Evolutionary conservation across 2,329 filamentous ascomycete species (phyloP), one percentile per base, ranked within the genome.

Genomic region (Aspergillus sp.): DNA sequence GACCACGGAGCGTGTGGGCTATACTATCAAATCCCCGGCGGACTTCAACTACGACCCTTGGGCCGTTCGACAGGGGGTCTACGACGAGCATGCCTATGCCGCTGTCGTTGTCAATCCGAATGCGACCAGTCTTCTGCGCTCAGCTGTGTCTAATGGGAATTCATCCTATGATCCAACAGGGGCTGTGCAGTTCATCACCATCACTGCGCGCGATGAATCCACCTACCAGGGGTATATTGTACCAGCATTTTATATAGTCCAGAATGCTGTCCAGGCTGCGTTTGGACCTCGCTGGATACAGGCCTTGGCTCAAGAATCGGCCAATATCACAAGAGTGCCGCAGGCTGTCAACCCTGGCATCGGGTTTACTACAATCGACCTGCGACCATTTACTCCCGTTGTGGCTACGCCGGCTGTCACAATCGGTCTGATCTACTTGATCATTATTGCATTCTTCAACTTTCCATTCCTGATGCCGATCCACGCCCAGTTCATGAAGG

Each of bases 381-480:
- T 85, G 5, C 70, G 81, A 2, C 81, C 81, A 0, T 84, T 85
- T 57, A 64, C 58, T 11, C 80, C 80, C 0, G 68, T 75, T 5
- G 71, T 71, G 2, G 67, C 73, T 1, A 78, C 75, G 2, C 82
- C 81, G 0, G 73, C 80, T 1, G 75, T 84, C 2, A 77, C 72
- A 1, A 81, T 85, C 42, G 81, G 81, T 0, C 63, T 85, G 27
- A 84, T 85, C 52, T 85, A 85, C 56, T 66, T 84, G 2, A 84
- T 85, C 53, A 84, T 85, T 53, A 71, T 85, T 33, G 78, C 79
- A 0, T 85, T 85, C 66, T 84, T 85, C 67, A 79, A 74, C 27
- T 84, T 81, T 60, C 71, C 75, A 0, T 85, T 85, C 65, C 80
- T 84, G 53, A 67, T 85, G 36, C 81, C 81, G 0, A 77, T 83